Evolutionary conservation across 306 rosid genomes (phyloP), one percentile per base, ranked within the genome.

Genomic region (Gastrolobium bilobum): DNA sequence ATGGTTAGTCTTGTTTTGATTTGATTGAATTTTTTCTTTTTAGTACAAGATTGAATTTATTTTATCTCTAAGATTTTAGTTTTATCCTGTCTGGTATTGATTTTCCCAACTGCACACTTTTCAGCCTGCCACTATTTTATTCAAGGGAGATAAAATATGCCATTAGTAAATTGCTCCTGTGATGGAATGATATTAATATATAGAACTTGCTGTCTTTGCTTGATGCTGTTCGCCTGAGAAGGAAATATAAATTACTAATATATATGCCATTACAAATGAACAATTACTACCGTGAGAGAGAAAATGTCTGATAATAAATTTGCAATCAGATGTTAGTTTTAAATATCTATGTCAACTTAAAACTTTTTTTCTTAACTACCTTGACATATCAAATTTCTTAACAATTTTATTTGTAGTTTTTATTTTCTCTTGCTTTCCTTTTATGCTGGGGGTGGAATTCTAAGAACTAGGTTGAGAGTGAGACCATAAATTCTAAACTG

Each of bases 1-100:
- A 87, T 96, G 98, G 99, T 96, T 54, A 75, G 96, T 84, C 78
- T 26, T 37, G 42, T 77, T 69, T 69, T 67, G 39, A 20, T 20
- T 20, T 20, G 26, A 52, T 40, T 13, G 70, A 34, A 59, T 51
- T 15, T 29, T n/a, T n/a, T n/a, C n/a, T n/a, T n/a, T n/a, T n/a
- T n/a, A n/a, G n/a, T n/a, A n/a, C n/a, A n/a, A 35, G 34, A 35
- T 84, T 76, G 31, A 34, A 59, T 51, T 15, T 29, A 29, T 62
- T 20, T 75, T 37, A 67, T 81, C 75, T 67, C 47, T 20, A 68
- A 11, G 4, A n/a, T 42, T 68, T 60, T 40, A 8, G 1, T 37
- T 67, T 68, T 54, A 47, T 44, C 35, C 26, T 48, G 14, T 59
- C 29, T 31, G 8, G 75, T 56, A 13, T 43, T 61, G 33, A 31